Evolutionary conservation across 176 grass and related monocot genomes (phyloP), one percentile per base, ranked within the genome.

Genomic region (Bromus sterilis): DNA sequence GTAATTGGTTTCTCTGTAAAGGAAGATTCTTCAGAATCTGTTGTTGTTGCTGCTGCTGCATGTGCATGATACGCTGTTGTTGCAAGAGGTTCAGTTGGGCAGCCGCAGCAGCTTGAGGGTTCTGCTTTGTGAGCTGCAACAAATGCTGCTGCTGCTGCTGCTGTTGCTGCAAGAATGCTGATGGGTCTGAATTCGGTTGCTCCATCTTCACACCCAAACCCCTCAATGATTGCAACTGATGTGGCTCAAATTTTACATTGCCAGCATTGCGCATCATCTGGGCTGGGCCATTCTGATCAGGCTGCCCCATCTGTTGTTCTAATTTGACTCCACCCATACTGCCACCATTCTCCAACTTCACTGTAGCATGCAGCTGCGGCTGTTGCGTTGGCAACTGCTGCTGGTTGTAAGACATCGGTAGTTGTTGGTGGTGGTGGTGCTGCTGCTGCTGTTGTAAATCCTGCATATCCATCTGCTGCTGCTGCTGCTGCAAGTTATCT

Each of bases 191-290:
- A 83, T 48, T 83, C 5, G 78, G 61, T 43, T 82, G 83, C 72
- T 99, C 97, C 87, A 96, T 91, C 87, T 99, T 99, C 28, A 99
- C 29, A 68, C 91, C 77, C 87, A 99, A 90, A 75, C 77, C 94
- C 76, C 97, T 99, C 83, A 91, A 75, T 1, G 82, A 60, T 66
- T 95, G 93, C 80, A 99, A 57, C 74, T 95, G 93, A 13, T 95
- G 96, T 1, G 82, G 83, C 66, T 94, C 93, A 78, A 87, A 56
- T 77, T 94, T 94, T 18, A 94, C 82, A 18, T 42, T 66, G 35
- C 75, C 20, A 55, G 64, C 58, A 68, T 40, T 82, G 24, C 40
- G 78, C 78, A 89, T 80, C 68, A 86, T 44, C 79, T 94, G 93
- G 30, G 75, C 25, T 15, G 78, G 46, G 29, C 84, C 87, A 66